phyloP scores from a whole-genome alignment of 768 basidiomycete species.

The Boletus fagicola region DNA sequence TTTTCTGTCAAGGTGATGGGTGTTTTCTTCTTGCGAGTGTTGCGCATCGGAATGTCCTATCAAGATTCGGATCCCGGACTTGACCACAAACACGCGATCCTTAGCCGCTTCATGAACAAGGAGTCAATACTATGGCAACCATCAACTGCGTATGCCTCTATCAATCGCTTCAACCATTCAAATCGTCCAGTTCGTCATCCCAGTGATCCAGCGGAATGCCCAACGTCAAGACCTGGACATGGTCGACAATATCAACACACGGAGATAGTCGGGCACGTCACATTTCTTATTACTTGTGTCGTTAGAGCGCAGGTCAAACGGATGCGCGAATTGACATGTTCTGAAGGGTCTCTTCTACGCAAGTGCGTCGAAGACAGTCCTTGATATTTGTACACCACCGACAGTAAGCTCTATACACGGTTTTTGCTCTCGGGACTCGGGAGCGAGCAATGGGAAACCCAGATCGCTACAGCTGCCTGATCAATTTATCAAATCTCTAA shows the following conservation, averaged over 20 bases:
- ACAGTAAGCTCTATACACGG: not conserved
- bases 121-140: too few species aligned
- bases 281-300: not conserved
- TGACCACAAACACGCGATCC: not conserved
- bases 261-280: not conserved
- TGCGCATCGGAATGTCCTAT: slow-evolving; percentile 37
- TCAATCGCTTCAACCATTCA: too few species aligned
- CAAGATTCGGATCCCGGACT: not conserved
- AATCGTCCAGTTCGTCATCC: too few species aligned
- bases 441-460: not conserved
- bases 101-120: too few species aligned
- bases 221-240: too few species aligned
- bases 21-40: slow-evolving; percentile 42
- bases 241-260: not conserved
- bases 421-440: not conserved
- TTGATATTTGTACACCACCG: not conserved
- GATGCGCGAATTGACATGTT: not conserved
- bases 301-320: not conserved
- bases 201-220: too few species aligned
- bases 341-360: not conserved
- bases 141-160: too few species aligned
- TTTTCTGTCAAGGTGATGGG: slow-evolving; percentile 39
- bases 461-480: not conserved
- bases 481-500: not conserved
- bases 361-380: not conserved